These are phyloP conservation scores for Didymellaceae sp. DNA, from an alignment of 2,329 filamentous ascomycete species.

Conservation along the genomic window DNA sequence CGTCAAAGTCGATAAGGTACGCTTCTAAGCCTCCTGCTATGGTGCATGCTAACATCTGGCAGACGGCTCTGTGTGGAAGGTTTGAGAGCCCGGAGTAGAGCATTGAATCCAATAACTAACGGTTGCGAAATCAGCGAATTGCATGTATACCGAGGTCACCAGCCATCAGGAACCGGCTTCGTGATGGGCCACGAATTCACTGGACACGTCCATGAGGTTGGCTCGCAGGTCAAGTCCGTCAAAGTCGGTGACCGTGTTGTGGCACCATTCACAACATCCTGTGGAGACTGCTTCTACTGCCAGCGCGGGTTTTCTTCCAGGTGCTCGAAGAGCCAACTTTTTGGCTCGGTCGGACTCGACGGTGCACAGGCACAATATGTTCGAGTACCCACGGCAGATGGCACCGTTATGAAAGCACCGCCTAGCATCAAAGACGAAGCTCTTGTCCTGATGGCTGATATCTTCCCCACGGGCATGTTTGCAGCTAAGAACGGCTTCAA, in stretches of 20 bases:
- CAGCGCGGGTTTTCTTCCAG: constrained; percentile 76
- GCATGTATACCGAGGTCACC: constrained; percentile 83
- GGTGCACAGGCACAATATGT: constrained; percentile 83
- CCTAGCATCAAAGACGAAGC: constrained; percentile 73
- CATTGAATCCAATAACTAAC: neutral
- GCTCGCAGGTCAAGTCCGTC: constrained; percentile 71
- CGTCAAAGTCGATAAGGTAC: constrained; percentile 74
- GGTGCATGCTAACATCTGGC: constrained; percentile 14
- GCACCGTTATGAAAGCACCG: constrained; percentile 78
- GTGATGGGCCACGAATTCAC: constrained; percentile 88
- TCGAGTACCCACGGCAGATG: constrained; percentile 76
- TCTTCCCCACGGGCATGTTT: constrained; percentile 85
- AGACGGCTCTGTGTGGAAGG: constrained; percentile 86
- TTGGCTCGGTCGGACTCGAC: constrained; percentile 73
- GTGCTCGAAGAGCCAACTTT: constrained; percentile 72
- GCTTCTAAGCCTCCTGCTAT: neutral
- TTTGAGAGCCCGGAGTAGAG: constrained; percentile 50
- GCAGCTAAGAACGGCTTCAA: constrained; percentile 80
- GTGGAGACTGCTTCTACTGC: constrained; percentile 83
- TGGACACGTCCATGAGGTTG: constrained; percentile 73
- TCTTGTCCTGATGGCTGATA: constrained; percentile 88
- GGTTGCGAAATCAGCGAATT: constrained; percentile 66
- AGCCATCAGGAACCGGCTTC: constrained; percentile 69
- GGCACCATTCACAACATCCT: constrained; percentile 73
- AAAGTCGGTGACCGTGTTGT: constrained; percentile 80